Base-by-base conservation (phyloP, 495 filamentous ascomycete species). In the Xylaria castorea region DNA sequence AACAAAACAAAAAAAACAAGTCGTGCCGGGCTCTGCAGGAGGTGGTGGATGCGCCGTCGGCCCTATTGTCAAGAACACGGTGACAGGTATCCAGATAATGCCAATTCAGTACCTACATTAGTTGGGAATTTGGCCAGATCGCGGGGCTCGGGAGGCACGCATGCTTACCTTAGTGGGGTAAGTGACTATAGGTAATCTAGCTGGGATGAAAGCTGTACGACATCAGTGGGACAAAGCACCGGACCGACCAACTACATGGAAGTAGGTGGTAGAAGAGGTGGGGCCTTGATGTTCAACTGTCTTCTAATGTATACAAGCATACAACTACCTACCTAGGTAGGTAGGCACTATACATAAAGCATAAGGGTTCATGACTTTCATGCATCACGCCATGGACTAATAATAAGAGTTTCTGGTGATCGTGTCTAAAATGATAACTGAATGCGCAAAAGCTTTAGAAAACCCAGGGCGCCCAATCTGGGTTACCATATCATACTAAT, bases 401-500 rank as follows among this genome's bases (percentile, higher is more conserved):
- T 27, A 6, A 30, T 27, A 5, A 18, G 18, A 2, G 27, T 16
- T 5, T 48, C 0, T 48, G 18, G 46, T n/a, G 5, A 48, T 48
- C 27, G 51, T 55, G 27, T 57, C 27, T 32, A 18, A 9, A 30
- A 32, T 32, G 11, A 61, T 22, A 38, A 38, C 2, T 38, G 32
- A 61, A 64, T 38, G 11, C 3, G n/a, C 34, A 36, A 60, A 5
- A 34, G 57, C 18, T 12, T 34, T 1, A 51, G 16, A 38, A n/a
- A 61, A n/a, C 18, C 30, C 8, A 18, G 16, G 30, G 34, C 30
- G 34, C 34, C 38, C 7, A 27, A 9, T 30, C 32, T 8, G 11
- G 18, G 8, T 55, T 57, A 40, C 36, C 2, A 14, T 30, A 16
- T 82, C 73, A 73, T 85, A 70, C 46, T 22, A 66, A 32, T 32